Conservation (phyloP, 495 filamentous ascomycete genomes). For the Lepraria neglecta region DNA sequence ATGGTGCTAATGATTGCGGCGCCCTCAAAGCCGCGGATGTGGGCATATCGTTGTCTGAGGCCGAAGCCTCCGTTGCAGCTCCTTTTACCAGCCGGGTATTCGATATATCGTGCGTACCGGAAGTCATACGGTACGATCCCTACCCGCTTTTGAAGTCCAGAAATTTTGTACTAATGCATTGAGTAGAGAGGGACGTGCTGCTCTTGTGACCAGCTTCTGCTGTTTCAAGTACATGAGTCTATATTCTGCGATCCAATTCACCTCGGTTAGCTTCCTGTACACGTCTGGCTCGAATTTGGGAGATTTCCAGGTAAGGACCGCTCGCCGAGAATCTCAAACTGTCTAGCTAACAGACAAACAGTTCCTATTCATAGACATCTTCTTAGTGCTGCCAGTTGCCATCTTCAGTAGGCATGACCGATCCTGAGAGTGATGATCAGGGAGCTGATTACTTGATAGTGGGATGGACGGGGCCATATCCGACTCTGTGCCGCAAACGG, state of each 20-base stretch:
- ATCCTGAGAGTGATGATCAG: background rate
- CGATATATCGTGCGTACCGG: slow-evolving; percentile 93
- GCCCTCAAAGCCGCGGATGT: slow-evolving; percentile 97
- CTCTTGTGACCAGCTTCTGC: slow-evolving; percentile 94
- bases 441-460: slow-evolving; percentile 45
- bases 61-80: slow-evolving; percentile 94
- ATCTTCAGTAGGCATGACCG: slow-evolving; percentile 68
- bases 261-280: slow-evolving; percentile 96
- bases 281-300: slow-evolving; percentile 92
- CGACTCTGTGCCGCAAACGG: slow-evolving; percentile 69
- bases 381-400: slow-evolving; percentile 89
- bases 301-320: slow-evolving; percentile 70
- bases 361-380: slow-evolving; percentile 92
- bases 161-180: slow-evolving; percentile 10
- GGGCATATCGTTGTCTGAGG: slow-evolving; percentile 96
- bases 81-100: slow-evolving; percentile 95
- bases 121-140: slow-evolving; percentile 64
- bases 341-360: slow-evolving; percentile 29
- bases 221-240: slow-evolving; percentile 99
- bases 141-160: background rate
- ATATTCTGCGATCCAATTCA: slow-evolving; percentile 98
- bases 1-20: slow-evolving; percentile 97
- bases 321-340: background rate
- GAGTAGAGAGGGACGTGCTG: slow-evolving; percentile 78
- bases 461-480: slow-evolving; percentile 89